Evolutionary conservation across 2,329 filamentous ascomycete genomes (phyloP).

Genomic region (Ophiocordyceps camponoti-leonardi): DNA sequence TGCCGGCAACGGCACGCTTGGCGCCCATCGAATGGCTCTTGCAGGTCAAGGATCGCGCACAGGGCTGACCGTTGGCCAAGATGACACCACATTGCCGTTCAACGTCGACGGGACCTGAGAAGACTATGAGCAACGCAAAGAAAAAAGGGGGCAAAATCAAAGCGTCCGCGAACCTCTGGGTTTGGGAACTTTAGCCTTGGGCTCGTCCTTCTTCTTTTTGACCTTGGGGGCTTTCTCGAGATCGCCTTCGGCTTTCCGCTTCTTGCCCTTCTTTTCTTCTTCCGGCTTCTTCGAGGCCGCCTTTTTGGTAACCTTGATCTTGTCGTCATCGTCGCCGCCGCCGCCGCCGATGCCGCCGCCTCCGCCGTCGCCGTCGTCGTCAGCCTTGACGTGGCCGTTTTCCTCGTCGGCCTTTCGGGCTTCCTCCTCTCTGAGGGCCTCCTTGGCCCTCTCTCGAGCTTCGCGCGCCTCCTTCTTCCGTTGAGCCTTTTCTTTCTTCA

Average conservation of each 20-base stretch:
- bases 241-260: slow-evolving; percentile 59
- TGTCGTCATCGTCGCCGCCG: slow-evolving; percentile 24
- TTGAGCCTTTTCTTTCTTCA: slow-evolving; percentile 69
- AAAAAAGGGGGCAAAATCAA: not conserved
- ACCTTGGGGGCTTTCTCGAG: slow-evolving; percentile 70
- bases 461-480: slow-evolving; percentile 61
- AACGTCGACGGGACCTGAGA: slow-evolving; percentile 66
- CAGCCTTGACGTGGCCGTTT: slow-evolving; percentile 29
- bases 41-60: slow-evolving; percentile 77
- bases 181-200: slow-evolving; percentile 67
- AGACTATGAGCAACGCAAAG: not conserved
- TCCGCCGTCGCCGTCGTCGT: slow-evolving; percentile 30
- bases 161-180: slow-evolving; percentile 44
- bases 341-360: too few species aligned
- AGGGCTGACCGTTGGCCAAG: slow-evolving; percentile 70
- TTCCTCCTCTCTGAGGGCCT: slow-evolving; percentile 40
- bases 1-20: slow-evolving; percentile 72
- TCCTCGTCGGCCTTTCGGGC: slow-evolving; percentile 32
- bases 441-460: slow-evolving; percentile 47
- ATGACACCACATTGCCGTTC: slow-evolving; percentile 86
- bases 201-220: slow-evolving; percentile 92
- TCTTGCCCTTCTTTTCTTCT: slow-evolving; percentile 54
- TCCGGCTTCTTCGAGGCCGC: slow-evolving; percentile 51
- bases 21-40: slow-evolving; percentile 94
- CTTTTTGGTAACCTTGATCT: slow-evolving; percentile 36